Base-by-base conservation (phyloP, 345 rosid species). In the Salix exigua region DNA sequence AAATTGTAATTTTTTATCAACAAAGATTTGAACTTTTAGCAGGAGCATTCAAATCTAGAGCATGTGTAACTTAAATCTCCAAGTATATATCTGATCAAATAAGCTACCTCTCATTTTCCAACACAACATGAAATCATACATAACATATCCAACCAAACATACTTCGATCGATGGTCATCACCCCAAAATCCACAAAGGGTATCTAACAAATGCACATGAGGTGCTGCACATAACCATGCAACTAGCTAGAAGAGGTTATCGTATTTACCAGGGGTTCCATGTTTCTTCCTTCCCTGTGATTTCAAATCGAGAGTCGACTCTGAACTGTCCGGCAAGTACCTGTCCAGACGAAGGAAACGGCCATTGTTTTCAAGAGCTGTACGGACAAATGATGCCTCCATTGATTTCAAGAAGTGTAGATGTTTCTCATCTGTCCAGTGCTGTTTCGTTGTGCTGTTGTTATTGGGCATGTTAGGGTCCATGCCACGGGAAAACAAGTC, bases 341-440 rank as follows among this genome's bases (percentile, higher is more conserved):
- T 86, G 68, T 88, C 84, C 23, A 88, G 89, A 18, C 82, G 86
- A 50, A 80, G 86, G 31, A 1, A 18, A 58, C 74, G 80, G 67
- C 17, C 37, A 70, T 75, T 71, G 55, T 63, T 82, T 40, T 81
- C 85, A 9, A 85, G 35, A 86, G 82, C 79, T 26, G 73, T 75
- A 16, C 74, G 84, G 44, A 88, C 91, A 73, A 88, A 88, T 19
- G 89, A 73, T 17, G 85, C 86, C 79, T 88, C 91, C 79, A 85
- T 76, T 40, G 85, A 78, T 71, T 75, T 81, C 69, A 88, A 38
- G 86, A 46, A 88, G 69, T 66, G 79, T 25, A 73, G 14, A 78
- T 86, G 91, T 81, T 77, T 83, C 86, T 86, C 91, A 82, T 88
- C 68, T 3, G 87, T 86, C 91, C 91, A 86, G 16, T 14, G 64